phyloP scores from a whole-genome alignment of 495 filamentous ascomycete genomes.

The Tuber brumale region DNA sequence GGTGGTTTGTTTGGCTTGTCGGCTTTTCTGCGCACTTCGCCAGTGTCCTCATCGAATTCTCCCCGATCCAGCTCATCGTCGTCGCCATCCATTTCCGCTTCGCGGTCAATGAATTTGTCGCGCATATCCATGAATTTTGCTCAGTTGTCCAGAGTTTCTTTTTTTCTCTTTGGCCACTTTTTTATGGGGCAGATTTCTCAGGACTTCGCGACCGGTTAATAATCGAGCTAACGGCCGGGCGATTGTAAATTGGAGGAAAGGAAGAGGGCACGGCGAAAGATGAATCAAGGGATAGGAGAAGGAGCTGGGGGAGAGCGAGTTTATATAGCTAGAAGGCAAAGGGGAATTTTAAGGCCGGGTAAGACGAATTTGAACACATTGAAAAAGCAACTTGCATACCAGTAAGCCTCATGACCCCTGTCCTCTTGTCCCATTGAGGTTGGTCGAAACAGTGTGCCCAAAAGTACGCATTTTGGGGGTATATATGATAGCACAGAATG shows the following conservation, averaged over 20 bases:
- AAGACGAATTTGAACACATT: not conserved
- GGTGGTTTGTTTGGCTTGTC: conserved; percentile 44
- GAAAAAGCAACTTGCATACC: not conserved
- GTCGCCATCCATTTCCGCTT: conserved; percentile 76
- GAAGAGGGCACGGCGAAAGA: not conserved
- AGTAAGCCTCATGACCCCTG: not conserved
- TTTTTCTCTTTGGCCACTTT: not conserved
- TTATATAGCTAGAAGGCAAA: not conserved
- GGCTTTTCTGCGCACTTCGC: conserved; percentile 52
- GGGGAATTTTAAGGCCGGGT: not conserved
- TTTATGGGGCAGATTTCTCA: not conserved
- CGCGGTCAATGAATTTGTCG: conserved; percentile 65
- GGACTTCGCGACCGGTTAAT: not conserved
- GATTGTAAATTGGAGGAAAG: not conserved
- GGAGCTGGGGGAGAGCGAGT: not conserved
- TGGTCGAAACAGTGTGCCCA: not conserved
- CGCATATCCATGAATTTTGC: conserved; percentile 58
- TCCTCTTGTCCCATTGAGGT: not conserved
- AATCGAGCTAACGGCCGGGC: not conserved
- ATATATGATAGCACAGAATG: not conserved
- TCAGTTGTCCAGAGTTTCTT: not conserved
- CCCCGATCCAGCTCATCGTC: conserved; percentile 68
- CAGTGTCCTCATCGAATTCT: conserved; percentile 75
- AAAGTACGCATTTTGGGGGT: not conserved
- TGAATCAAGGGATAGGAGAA: not conserved